A percentile compares a stretch with the other conserved stretches of the same genome.
These are phyloP conservation scores for Fusarium palustre DNA, from an alignment of 2,329 filamentous ascomycete species.

Conservation along the genomic window DNA sequence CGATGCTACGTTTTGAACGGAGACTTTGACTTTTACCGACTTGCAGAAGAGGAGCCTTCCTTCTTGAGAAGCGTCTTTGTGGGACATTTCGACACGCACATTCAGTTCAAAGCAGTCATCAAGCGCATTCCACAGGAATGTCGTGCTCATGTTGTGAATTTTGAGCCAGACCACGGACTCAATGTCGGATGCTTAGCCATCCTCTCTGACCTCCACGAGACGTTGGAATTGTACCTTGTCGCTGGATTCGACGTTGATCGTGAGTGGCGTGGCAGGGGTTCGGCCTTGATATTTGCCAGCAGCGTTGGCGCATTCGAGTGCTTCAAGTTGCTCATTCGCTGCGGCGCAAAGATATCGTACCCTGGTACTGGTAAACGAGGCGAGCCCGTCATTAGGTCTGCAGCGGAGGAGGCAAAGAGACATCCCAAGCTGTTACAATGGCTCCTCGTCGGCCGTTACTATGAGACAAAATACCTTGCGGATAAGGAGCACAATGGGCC, in stretches of 20 bases:
- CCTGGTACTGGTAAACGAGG: conserved; percentile 19
- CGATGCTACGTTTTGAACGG: conserved; percentile 29
- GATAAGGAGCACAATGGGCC: neutral
- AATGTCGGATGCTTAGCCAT: conserved; percentile 22
- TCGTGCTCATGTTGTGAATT: conserved; percentile 29
- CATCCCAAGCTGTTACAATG: conserved; percentile 35
- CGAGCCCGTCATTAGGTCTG: conserved; percentile 17
- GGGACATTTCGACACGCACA: neutral
- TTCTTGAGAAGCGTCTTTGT: conserved; percentile 10
- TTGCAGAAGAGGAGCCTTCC: conserved; percentile 28
- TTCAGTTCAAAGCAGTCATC: conserved; percentile 6
- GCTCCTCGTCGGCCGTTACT: conserved; percentile 35
- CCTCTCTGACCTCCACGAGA: neutral
- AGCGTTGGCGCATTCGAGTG: conserved; percentile 18
- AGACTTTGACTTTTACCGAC: conserved; percentile 35
- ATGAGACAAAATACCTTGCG: conserved; percentile 20
- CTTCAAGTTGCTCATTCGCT: conserved; percentile 38
- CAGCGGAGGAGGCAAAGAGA: conserved; percentile 18
- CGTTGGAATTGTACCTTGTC: conserved; percentile 27
- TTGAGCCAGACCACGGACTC: neutral
- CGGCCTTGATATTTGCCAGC: conserved; percentile 41
- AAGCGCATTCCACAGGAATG: conserved; percentile 32
- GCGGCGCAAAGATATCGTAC: conserved; percentile 37
- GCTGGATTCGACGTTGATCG: conserved; percentile 35
- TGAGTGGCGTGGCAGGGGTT: conserved; percentile 29